A percentile compares a stretch with the other conserved stretches of the same genome.
These are phyloP conservation scores for Chlorociboria aeruginascens DNA, from an alignment of 495 filamentous ascomycete species.

Conservation along the genomic window DNA sequence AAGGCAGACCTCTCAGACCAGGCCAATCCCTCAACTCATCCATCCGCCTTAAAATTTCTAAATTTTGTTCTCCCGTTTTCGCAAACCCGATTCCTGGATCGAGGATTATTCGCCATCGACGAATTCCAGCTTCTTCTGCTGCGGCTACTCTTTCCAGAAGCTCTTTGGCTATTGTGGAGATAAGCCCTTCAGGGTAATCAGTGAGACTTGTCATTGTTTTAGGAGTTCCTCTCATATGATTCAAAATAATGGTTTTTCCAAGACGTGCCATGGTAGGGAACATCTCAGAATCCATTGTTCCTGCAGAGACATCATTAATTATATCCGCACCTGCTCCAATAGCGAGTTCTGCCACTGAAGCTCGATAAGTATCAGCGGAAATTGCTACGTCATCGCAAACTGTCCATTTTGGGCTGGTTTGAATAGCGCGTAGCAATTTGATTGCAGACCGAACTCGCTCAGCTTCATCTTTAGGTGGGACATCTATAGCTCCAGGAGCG, in stretches of 20 bases:
- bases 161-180: slow-evolving; percentile 58
- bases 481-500: slow-evolving; percentile 55
- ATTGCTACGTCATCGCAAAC: slow-evolving; percentile 44
- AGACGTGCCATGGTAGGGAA: slow-evolving; percentile 65
- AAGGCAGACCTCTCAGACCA: slow-evolving; percentile 63
- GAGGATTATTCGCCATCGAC: slow-evolving; percentile 87
- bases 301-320: slow-evolving; percentile 89
- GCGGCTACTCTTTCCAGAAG: slow-evolving; percentile 56
- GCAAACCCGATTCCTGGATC: slow-evolving; percentile 94
- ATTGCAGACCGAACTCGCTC: slow-evolving; percentile 70
- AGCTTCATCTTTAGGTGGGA: slow-evolving; percentile 62
- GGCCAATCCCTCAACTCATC: slow-evolving; percentile 47
- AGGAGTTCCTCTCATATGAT: slow-evolving; percentile 92
- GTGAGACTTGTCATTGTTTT: slow-evolving; percentile 64
- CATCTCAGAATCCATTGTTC: slow-evolving; percentile 70
- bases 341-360: slow-evolving; percentile 69
- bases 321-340: slow-evolving; percentile 79
- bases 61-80: slow-evolving; percentile 67
- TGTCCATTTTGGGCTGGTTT: slow-evolving; percentile 28
- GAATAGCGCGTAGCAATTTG: slow-evolving; percentile 49
- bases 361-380: slow-evolving; percentile 86
- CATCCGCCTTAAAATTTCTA: slow-evolving; percentile 62
- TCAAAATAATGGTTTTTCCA: slow-evolving; percentile 74
- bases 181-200: slow-evolving; percentile 61
- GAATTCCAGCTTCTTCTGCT: slow-evolving; percentile 72